Percentiles rank a stretch among this genome's conserved stretches.
These are phyloP conservation scores for Nannizzia gypsea DNA, from an alignment of 2,329 filamentous ascomycete genomes.

Conservation along the genomic window DNA sequence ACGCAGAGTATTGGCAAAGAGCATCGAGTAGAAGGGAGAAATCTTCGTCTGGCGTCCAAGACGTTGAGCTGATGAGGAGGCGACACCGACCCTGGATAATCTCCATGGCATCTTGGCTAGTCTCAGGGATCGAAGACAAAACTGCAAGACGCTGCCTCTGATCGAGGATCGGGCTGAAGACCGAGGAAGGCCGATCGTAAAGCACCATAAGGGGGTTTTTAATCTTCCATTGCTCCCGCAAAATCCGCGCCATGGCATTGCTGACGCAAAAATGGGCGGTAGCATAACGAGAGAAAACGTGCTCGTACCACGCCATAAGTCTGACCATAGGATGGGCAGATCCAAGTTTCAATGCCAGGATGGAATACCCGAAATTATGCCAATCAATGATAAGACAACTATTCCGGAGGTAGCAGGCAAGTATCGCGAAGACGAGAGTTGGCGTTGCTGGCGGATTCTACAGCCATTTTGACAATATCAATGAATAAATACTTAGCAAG, in stretches of 20 bases:
- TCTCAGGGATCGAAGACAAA: constrained; percentile 54
- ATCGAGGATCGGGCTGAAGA: constrained; percentile 60
- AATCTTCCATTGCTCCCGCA: constrained; percentile 56
- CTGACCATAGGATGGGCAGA: constrained; percentile 60
- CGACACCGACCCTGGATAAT: constrained; percentile 49
- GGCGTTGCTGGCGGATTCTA: constrained; percentile 96
- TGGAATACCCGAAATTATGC: constrained; percentile 98
- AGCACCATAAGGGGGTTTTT: constrained; percentile 55
- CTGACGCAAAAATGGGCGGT: constrained; percentile 77
- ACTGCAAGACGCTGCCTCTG: constrained; percentile 44
- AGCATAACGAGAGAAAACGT: constrained; percentile 54
- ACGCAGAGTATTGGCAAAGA: constrained; percentile 58
- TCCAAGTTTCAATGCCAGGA: constrained; percentile 59
- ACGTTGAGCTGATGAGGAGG: constrained; percentile 83
- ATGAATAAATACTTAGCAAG: neutral
- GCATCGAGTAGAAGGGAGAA: constrained; percentile 79
- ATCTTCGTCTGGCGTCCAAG: constrained; percentile 95
- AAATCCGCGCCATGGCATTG: constrained; percentile 67
- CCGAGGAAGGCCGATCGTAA: constrained; percentile 72
- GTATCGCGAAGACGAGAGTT: constrained; percentile 62
- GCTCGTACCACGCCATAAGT: constrained; percentile 68
- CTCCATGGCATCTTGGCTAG: constrained; percentile 46
- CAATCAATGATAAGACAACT: constrained; percentile 84
- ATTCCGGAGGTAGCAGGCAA: constrained; percentile 63
- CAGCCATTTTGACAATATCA: neutral